Base-by-base conservation (phyloP, 1,284 basidiomycete species). In the Boletus mariae region DNA sequence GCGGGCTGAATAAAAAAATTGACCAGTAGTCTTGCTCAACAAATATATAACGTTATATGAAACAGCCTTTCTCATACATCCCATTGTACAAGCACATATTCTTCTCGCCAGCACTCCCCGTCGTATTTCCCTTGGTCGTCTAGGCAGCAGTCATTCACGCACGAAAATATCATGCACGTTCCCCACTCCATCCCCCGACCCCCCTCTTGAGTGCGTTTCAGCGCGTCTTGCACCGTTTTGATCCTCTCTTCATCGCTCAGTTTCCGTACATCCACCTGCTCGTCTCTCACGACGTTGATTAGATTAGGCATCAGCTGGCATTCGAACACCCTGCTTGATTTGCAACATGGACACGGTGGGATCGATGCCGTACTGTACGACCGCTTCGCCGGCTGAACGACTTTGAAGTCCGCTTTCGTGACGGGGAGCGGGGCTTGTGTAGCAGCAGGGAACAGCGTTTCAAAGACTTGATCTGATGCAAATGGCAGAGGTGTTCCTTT, bases 251-350 rank as follows among this genome's bases (percentile, higher is more conserved):
- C 82, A 41, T 87, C 83, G 7, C 78, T 77, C 61, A 77, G 54
- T 54, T 72, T 74, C 49, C 69, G 69, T 47, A 57, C 56, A 25
- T 62, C 59, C 37, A 60, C 58, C 38, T 61, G 57, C 31, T 63
- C 60, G 31, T 57, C 54, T 52, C 76, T 74, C 31, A 91, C 74
- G 7, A 89, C 71, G 54, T 88, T 90, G 68, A 92, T 90, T 44
- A 93, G 71, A 66, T 92, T 91, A 1, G 90, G 90, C 90, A 92
- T 92, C 38, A 93, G 71, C 65, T 94, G 91, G 61, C 85, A 90
- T 65, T 94, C 92, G 68, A 92, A 94, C 8, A 84, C 76, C 11
- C 89, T 79, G 42, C 68, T 72, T 6, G 77, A 73, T 41, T 74
- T 71, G 70, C 91, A 94, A 20, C 70, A 61, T 1, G 80, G 73